Conservation (phyloP, 768 basidiomycete species). For the Suillus hirtellus region DNA sequence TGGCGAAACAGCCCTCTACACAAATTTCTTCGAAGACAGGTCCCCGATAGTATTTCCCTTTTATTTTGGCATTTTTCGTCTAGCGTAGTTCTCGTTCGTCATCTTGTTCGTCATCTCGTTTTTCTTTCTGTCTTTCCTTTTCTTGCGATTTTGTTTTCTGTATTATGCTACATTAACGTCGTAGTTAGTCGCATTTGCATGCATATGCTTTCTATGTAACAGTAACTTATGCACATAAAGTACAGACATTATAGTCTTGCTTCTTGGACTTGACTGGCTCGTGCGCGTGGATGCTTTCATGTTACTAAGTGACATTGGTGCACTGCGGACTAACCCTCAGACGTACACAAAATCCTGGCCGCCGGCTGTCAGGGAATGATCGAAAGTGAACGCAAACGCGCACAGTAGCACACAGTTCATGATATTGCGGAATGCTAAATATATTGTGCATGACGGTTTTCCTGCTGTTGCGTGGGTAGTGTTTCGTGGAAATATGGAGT, state of each 20-base stretch:
- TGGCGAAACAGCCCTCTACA: slow-evolving; percentile 19
- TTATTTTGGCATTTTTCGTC: background rate
- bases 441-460: slow-evolving; percentile 46
- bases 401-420: slow-evolving; percentile 40
- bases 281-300: background rate
- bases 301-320: background rate
- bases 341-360: slow-evolving; percentile 66
- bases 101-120: too few species aligned
- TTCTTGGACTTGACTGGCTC: background rate
- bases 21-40: background rate
- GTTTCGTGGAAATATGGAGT: slow-evolving; percentile 40
- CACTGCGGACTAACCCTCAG: background rate
- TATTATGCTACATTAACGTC: slow-evolving; percentile 4
- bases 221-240: slow-evolving; percentile 7
- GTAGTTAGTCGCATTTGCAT: slow-evolving; percentile 5
- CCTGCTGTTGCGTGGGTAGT: slow-evolving; percentile 33
- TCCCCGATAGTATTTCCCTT: slow-evolving; percentile 5
- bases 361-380: slow-evolving; percentile 53
- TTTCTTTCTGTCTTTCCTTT: background rate
- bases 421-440: slow-evolving; percentile 23
- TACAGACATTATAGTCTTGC: slow-evolving; percentile 1
- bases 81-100: slow-evolving; percentile 1
- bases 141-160: slow-evolving; percentile 5
- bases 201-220: slow-evolving; percentile 7
- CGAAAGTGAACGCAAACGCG: slow-evolving; percentile 43